These are phyloP conservation scores for Claviceps digitariae DNA, from an alignment of 2,329 filamentous ascomycete species.

Conservation along the genomic window DNA sequence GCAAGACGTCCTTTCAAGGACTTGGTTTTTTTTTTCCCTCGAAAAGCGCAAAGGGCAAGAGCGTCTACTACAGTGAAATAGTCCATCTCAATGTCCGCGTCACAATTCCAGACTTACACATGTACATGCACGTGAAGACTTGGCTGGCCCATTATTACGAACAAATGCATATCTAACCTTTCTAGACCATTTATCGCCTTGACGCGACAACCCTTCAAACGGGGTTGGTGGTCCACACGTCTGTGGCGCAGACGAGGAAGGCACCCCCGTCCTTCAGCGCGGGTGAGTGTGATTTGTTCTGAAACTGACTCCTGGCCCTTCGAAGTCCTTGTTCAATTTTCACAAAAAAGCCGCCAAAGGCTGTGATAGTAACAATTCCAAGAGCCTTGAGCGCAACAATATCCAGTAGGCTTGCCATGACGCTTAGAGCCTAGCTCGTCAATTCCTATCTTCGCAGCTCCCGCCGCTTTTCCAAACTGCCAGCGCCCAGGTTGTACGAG, in stretches of 20 bases:
- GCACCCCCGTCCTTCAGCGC: neutral
- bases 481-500: neutral
- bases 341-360: neutral
- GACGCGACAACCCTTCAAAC: constrained; percentile 1
- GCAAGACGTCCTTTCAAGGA: neutral
- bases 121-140: no score
- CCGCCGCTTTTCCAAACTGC: neutral
- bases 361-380: neutral
- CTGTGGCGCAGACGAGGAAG: constrained; percentile 2
- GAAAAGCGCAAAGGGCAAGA: neutral
- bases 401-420: neutral
- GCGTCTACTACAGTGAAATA: no score
- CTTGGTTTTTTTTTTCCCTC: no score
- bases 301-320: neutral
- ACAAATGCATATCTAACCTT: neutral
- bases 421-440: neutral
- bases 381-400: neutral
- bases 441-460: neutral
- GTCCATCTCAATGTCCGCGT: no score
- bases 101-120: no score
- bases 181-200: neutral
- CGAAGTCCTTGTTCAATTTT: neutral
- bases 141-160: neutral
- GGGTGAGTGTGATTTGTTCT: neutral
- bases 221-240: neutral